Percentiles rank a stretch among this genome's conserved stretches.
Conservation (phyloP, 2,329 filamentous ascomycete species). For the Scortechinia acanthostroma region DNA sequence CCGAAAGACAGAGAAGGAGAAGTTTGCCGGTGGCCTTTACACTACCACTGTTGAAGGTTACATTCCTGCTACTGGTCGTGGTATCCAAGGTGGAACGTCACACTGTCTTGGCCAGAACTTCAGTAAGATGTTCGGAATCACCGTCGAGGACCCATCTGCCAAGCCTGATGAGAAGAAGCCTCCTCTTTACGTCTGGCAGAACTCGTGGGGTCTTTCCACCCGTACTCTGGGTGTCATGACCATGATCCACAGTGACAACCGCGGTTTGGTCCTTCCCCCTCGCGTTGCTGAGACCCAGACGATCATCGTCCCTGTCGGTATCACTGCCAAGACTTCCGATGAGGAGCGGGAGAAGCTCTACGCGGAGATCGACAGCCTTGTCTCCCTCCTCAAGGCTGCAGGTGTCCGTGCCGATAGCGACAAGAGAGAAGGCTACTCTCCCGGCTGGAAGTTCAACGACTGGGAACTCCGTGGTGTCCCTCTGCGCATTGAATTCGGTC, state of each 20-base stretch:
- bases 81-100: conserved; percentile 69
- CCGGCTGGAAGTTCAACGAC: conserved; percentile 73
- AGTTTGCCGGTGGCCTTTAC: conserved; percentile 66
- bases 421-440: conserved; percentile 62
- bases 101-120: conserved; percentile 69
- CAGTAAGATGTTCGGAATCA: conserved; percentile 74
- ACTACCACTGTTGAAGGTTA: conserved; percentile 72
- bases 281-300: conserved; percentile 63
- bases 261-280: conserved; percentile 65
- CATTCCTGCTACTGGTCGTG: conserved; percentile 66
- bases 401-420: conserved; percentile 60
- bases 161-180: conserved; percentile 40
- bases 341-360: conserved; percentile 57
- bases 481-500: conserved; percentile 68
- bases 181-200: conserved; percentile 66
- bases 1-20: conserved; percentile 10
- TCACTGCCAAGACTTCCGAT: conserved; percentile 48
- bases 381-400: conserved; percentile 43
- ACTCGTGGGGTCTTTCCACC: conserved; percentile 72
- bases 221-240: conserved; percentile 73
- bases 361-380: conserved; percentile 50
- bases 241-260: conserved; percentile 69
- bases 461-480: conserved; percentile 68
- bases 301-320: conserved; percentile 64
- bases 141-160: conserved; percentile 55